Base-by-base conservation (phyloP, 352 stramenopile species). In the Lagenidium giganteum region DNA sequence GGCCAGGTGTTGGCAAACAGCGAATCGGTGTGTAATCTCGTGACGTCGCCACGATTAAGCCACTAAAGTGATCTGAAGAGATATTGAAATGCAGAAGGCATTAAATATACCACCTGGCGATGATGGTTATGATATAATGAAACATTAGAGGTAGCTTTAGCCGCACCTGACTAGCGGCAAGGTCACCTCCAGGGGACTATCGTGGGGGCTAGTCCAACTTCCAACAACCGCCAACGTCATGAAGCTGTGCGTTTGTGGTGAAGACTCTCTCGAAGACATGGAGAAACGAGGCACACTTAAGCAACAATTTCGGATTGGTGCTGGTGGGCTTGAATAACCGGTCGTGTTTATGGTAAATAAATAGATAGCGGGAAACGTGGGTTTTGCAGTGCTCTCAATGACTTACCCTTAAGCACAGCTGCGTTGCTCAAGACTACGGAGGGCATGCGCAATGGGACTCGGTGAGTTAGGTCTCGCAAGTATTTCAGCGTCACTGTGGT, bases 391-490 rank as follows among this genome's bases (percentile, higher is more conserved):
- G 41, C 57, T 32, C 44, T 30, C 21, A 86, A 46, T 9, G 70
- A 69, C 44, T 63, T 26, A n/a, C 67, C 65, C 3, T 43, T 44
- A 21, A 74, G 17, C 12, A 81, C 64, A 9, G 70, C 41, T 7
- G 62, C 53, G 30, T 77, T 82, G 46, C 57, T 58, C 65, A 54
- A 80, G 16, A n/a, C n/a, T n/a, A n/a, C n/a, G n/a, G n/a, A n/a
- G n/a, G n/a, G n/a, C n/a, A n/a, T n/a, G n/a, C n/a, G 57, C 20
- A 28, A 13, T 0, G 56, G 51, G 9, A 57, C 5, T 8, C 54
- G 54, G n/a, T 49, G 34, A 28, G 57, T 42, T 8, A 80, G 32
- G 22, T 79, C 58, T 12, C 11, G 25, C 5, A 45, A 33, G 34
- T 66, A 77, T 24, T 50, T 67, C 5, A 23, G 46, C 26, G 64